Base-by-base conservation (phyloP, 2,329 filamentous ascomycete species). In the Xylariales sp. region DNA sequence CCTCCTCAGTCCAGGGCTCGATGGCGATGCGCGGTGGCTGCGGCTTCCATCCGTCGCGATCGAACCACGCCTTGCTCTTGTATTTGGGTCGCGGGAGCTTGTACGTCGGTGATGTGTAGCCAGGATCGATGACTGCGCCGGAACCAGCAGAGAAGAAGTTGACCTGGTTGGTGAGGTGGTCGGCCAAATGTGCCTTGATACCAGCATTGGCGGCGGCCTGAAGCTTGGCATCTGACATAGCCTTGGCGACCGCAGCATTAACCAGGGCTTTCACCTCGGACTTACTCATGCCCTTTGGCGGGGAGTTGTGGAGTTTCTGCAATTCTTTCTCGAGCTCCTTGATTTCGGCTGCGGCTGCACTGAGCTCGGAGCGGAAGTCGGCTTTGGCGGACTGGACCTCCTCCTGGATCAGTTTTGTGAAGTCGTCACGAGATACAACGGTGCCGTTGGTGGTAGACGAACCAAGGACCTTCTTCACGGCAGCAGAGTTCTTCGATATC, bases 91-190 rank as follows among this genome's bases (percentile, higher is more conserved):
- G 52, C n/a, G 46, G 53, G 42, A 58, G 57, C 49, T 64, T 47
- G 63, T 70, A 83, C 0, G 73, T 74, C 1, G 74, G 70, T 0
- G 86, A 89, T 1, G 80, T 84, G 20, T 75, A 62, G 2, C 58
- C 51, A 0, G 67, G 65, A 50, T 89, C 76, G 47, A 93, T 65
- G 2, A 71, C 52, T 1, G 87, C 86, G 4, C 87, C 88, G 14
- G 80, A 65, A 4, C 79, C 78, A 1, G 64, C 54, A 3, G 76
- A 74, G 52, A 95, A 84, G 64, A 82, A 89, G 66, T 96, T 95
- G 62, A 89, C 67, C 42, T 76, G 73, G 40, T 72, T 66, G 42
- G 62, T 62, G 18, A 81, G 63, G 18, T 70, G 58, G 1, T 56
- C 52, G 31, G 68, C 62, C 56, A 65, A 69, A 48, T 70, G 59